Conservation (phyloP, 768 basidiomycete species). For the Pholiota molesta region DNA sequence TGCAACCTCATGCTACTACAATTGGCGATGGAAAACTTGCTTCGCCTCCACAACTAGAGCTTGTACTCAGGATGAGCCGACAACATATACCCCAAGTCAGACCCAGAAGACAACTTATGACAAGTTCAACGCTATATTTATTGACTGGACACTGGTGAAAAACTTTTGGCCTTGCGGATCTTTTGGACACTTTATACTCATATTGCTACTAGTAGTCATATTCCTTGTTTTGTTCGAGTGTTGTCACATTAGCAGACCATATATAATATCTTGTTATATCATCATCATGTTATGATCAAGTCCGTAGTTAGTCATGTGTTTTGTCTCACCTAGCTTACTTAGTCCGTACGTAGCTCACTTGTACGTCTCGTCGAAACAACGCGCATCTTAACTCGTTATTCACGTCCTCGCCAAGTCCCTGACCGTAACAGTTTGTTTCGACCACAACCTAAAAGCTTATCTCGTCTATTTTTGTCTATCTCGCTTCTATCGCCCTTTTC, state of each 20-base stretch:
- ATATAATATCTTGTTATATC: too few relatives aligned
- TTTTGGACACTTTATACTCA: neutral
- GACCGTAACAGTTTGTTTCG: too few relatives aligned
- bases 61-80: neutral
- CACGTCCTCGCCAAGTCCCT: too few relatives aligned
- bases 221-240: neutral
- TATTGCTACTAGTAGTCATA: neutral
- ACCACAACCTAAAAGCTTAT: too few relatives aligned
- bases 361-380: too few relatives aligned
- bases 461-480: too few relatives aligned
- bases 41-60: neutral
- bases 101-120: neutral
- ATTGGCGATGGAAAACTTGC: neutral
- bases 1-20: neutral
- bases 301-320: too few relatives aligned
- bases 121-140: neutral
- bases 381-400: too few relatives aligned
- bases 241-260: neutral
- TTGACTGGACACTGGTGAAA: neutral
- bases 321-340: too few relatives aligned
- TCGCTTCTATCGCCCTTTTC: too few relatives aligned
- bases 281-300: too few relatives aligned
- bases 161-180: neutral
- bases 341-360: too few relatives aligned
- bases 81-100: neutral